Evolutionary conservation across 441 rosid genomes (phyloP), one percentile per base, ranked within the genome.

Genomic region (Gossypium schwendimanii): DNA sequence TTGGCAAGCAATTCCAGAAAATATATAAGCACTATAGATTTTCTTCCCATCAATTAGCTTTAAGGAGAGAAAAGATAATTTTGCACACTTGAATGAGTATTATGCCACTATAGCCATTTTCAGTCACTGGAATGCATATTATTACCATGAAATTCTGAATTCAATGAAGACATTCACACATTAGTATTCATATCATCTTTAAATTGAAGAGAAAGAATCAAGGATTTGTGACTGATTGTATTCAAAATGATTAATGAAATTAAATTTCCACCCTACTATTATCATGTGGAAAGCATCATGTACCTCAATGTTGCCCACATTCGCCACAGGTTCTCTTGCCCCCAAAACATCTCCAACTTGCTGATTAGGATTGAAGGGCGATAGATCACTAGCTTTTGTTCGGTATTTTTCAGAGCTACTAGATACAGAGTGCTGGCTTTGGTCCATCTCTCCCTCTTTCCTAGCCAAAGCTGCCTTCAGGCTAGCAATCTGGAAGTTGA

Each of bases 401-500:
- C 82, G 77, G 72, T 77, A 72, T 72, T 87, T 85, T 76, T 88
- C 96, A 23, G 93, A 83, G 75, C 81, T 85, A 73, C 88, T 81
- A 53, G 94, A 83, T 60, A 80, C 73, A 65, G 89, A 81, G 65
- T 78, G 76, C 49, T 78, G 87, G 6, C 76, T 69, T 50, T 70
- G 83, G 53, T 85, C 93, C 44, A 85, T 44, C 44, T 82, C 96
- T 72, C 80, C 88, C 59, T 89, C 94, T 78, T 87, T 92, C 80
- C 84, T 87, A 39, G 87, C 85, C 39, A 92, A 81, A 73, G 98
- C 95, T 72, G 91, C 89, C 86, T 91, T 95, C 47, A 92, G 95
- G 77, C 78, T 87, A 52, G 95, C 89, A 77, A 95, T 81, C 99
- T 95, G 81, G 67, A 68, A 76, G 72, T 76, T 24, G 39, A 50